These are phyloP conservation scores for Dictyostelium citrinum DNA, from an alignment of 78 protist genomes.

Conservation along the genomic window DNA sequence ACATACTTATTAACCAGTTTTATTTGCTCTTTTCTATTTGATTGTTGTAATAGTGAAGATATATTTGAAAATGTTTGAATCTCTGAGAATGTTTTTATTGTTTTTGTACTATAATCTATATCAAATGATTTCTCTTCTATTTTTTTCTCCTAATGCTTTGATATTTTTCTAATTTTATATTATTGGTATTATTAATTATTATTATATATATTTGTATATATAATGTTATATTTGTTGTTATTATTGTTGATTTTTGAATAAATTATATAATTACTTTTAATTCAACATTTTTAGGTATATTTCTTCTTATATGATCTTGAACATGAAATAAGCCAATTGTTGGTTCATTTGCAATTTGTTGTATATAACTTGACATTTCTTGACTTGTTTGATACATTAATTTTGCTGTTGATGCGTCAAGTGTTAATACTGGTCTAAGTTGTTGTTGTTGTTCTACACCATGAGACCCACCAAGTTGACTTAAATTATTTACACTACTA, in stretches of 20 bases:
- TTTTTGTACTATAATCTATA: constrained; percentile 15
- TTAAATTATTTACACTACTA: not conserved
- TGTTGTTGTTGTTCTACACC: not conserved
- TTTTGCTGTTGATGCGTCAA: constrained; percentile 46
- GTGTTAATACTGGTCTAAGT: constrained; percentile 5
- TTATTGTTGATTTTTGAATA: not conserved
- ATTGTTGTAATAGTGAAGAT: not conserved
- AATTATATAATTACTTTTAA: not conserved
- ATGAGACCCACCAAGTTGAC: not conserved
- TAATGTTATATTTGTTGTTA: not conserved
- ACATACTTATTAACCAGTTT: constrained; percentile 50
- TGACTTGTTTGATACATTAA: constrained; percentile 11
- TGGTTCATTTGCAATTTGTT: constrained; percentile 76
- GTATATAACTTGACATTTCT: constrained; percentile 61
- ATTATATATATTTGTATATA: too few species aligned
- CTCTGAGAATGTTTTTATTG: constrained; percentile 23
- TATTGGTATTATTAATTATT: too few species aligned
- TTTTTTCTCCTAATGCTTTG: not conserved
- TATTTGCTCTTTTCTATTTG: constrained; percentile 49
- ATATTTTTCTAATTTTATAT: constrained; percentile 8
- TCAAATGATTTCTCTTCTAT: constrained; percentile 47
- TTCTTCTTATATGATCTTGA: constrained; percentile 74
- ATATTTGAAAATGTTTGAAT: constrained; percentile 50
- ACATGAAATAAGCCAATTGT: constrained; percentile 79
- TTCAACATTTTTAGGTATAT: constrained; percentile 67